Base-by-base conservation (phyloP, 768 basidiomycete species). In the Tricholoma matsutake region DNA sequence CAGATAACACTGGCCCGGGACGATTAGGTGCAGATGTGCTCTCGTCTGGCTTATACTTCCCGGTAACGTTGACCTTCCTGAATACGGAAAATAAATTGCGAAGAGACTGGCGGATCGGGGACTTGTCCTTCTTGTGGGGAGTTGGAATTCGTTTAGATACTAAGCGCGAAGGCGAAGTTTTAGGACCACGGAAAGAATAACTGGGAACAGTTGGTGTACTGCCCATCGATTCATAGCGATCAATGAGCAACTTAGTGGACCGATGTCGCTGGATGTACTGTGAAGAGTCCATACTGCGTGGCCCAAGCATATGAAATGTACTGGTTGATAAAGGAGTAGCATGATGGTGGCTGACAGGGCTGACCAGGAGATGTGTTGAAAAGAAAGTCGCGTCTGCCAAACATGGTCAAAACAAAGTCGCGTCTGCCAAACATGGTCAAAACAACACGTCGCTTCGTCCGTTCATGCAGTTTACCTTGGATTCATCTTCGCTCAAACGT, bases 381-480 rank as follows among this genome's bases (percentile, higher is more conserved):
- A n/a, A n/a, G n/a, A n/a, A 1, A 37, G 35, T 25, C 22, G 22
- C 22, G 22, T 25, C 22, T 25, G 22, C 22, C 22, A 25, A 25
- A 25, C 22, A n/a, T n/a, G n/a, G n/a, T n/a, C n/a, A n/a, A n/a
- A n/a, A n/a, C 31, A 4, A 32, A 32, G 31, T 5, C 37, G 11
- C 11, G 43, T 45, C 43, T 20, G 20, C 18, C 43, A 45, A 45
- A 45, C 43, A 47, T 10, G 20, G 13, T 47, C 20, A 25, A 14
- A 22, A 47, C 45, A 47, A 22, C 47, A 28, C 47, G 32, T 54
- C 32, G 54, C 54, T 18, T 35, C 45, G 5, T 22, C 9, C 9
- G 28, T 29, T 29, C 49, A 91, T 92, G 90, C 88, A 90, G 65
- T 83, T 87, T 10, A 84, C 86, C 16, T 73, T 92, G 61, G 86